Base-by-base conservation (phyloP, 768 basidiomycete species). In the Favolaschia claudopus region DNA sequence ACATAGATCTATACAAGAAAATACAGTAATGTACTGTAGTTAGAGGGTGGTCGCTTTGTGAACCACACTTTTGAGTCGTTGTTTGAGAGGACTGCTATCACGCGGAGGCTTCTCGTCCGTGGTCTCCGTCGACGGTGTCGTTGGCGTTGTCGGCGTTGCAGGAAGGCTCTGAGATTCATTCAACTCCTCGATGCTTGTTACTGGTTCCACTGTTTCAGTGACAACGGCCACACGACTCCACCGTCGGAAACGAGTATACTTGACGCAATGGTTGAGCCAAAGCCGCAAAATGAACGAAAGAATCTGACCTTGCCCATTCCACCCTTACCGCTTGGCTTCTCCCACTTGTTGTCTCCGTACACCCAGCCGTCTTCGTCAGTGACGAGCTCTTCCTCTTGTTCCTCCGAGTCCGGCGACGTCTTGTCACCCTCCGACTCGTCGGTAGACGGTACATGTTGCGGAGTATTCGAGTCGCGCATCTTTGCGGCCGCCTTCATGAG, bases 301-400 rank as follows among this genome's bases (percentile, higher is more conserved):
- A 66, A n/a, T n/a, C 76, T 38, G 37, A 88, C 89, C 79, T 95
- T 95, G 72, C 95, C 91, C 76, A 96, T 84, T 7, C 93, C 93
- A 44, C 93, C 92, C 64, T 88, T 90, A 53, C 79, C 78, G 51
- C 86, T 88, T 40, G 83, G 79, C 19, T 77, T 82, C 69, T 97
- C 95, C 95, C 95, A 98, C 71, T 97, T 96, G 72, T 98, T 98
- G 65, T 96, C 95, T 2, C 88, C 90, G 67, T 95, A 97, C 7
- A 95, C 83, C 95, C 95, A 98, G 5, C 95, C 95, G 59, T 96
- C 93, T 4, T 80, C 70, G 69, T 98, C 95, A 2, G 95, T 96
- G 33, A 76, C 70, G 27, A 77, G 75, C 39, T 88, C 84, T 50
- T 86, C 84, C 2, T 82, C 81, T 15, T 75, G 71, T 8, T 77